Conservation (phyloP, 2,329 filamentous ascomycete genomes). For the Aspergillus pseudoviridinutans region DNA sequence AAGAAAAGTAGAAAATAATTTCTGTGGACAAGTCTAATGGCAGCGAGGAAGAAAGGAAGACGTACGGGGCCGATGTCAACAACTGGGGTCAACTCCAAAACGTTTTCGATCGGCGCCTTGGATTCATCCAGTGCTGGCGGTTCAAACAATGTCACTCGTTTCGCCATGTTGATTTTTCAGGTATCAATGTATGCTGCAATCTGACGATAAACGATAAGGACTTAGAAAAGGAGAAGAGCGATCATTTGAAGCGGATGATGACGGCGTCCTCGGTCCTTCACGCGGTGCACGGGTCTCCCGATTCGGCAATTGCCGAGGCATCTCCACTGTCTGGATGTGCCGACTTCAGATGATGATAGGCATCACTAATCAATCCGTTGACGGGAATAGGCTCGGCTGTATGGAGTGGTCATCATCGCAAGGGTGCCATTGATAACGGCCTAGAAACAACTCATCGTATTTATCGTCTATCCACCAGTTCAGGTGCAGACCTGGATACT, state of each 20-base stretch:
- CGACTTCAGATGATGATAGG: neutral
- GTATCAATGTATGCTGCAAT: neutral
- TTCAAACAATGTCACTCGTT: slow-evolving; percentile 61
- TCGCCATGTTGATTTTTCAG: slow-evolving; percentile 20
- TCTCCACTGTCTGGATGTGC: neutral
- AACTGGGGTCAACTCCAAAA: slow-evolving; percentile 78
- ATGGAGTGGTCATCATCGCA: too few species aligned
- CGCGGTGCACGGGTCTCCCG: slow-evolving; percentile 1
- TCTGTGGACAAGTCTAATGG: neutral
- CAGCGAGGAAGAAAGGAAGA: neutral
- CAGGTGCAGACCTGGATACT: too few species aligned
- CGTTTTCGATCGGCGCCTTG: slow-evolving; percentile 82
- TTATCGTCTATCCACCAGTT: too few species aligned
- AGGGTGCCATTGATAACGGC: too few species aligned
- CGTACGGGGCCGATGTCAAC: slow-evolving; percentile 57
- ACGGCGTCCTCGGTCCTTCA: neutral
- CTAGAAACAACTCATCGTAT: too few species aligned
- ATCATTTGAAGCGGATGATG: neutral
- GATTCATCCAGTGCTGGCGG: slow-evolving; percentile 68
- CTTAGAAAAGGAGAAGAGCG: neutral
- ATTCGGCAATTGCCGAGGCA: slow-evolving; percentile 16
- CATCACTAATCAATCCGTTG: too few species aligned
- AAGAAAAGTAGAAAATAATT: neutral
- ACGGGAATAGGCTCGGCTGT: neutral
- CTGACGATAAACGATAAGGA: neutral